These are phyloP conservation scores for Amaranthus palmeri DNA, from an alignment of 148 eudicot species.

Conservation along the genomic window DNA sequence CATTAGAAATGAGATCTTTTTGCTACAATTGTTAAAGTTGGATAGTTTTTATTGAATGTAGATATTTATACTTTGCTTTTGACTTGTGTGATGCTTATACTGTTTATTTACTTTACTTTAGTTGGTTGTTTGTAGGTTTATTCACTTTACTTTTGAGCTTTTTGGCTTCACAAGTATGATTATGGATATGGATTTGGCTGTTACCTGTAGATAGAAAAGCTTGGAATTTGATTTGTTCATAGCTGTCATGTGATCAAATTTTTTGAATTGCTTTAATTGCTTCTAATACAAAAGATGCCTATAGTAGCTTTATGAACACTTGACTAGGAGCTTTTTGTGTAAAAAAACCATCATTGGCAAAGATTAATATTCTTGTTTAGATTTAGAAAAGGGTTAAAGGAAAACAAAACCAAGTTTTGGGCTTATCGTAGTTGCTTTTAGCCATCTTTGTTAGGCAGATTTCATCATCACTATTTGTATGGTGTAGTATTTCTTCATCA, in stretches of 20 bases:
- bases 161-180: conserved; percentile 17
- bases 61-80: conserved; percentile 9
- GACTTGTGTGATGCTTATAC: conserved; percentile 3
- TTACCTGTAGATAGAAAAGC: conserved; percentile 16
- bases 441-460: background rate
- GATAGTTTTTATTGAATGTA: background rate
- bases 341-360: conserved; percentile 8
- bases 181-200: conserved; percentile 20
- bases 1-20: conserved; percentile 6
- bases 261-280: conserved; percentile 22
- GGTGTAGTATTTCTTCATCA: conserved; percentile 1
- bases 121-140: conserved; percentile 6
- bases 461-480: background rate
- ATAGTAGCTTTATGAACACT: conserved; percentile 18
- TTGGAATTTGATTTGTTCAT: conserved; percentile 7
- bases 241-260: conserved; percentile 13
- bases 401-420: background rate
- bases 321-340: conserved; percentile 15
- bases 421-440: background rate
- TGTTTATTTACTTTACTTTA: conserved; percentile 6
- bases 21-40: conserved; percentile 9
- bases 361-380: background rate
- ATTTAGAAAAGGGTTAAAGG: background rate
- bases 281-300: conserved; percentile 26
- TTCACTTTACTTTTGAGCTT: conserved; percentile 17